A percentile compares a stretch with the other conserved stretches of the same genome.
phyloP scores from a whole-genome alignment of 208 protist genomes.

The Leishmania mexicana region DNA sequence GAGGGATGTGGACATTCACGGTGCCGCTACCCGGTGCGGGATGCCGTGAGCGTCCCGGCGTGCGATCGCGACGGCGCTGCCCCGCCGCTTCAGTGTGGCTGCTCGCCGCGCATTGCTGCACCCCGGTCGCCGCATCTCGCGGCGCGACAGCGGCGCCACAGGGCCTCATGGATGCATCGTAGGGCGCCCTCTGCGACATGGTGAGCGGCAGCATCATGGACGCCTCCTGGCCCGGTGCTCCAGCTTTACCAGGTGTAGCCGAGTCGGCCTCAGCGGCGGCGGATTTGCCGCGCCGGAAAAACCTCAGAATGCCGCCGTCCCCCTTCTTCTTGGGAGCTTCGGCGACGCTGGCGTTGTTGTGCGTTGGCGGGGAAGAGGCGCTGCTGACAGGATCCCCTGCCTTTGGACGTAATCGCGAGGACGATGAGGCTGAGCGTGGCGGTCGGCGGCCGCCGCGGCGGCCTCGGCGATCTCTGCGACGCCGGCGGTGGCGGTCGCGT shows the following conservation, averaged over 20 bases:
- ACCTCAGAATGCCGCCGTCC: slow-evolving; percentile 8
- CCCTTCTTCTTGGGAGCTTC: slow-evolving; percentile 16
- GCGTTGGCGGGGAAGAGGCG: not conserved
- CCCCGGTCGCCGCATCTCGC: slow-evolving; percentile 5
- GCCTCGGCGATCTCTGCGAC: slow-evolving; percentile 1
- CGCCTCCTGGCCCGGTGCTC: not conserved
- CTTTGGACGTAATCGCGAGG: not conserved
- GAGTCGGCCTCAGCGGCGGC: not conserved
- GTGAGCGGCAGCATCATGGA: not conserved
- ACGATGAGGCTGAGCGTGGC: not conserved
- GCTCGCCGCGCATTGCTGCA: not conserved
- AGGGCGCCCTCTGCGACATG: slow-evolving; percentile 20
- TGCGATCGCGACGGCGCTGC: slow-evolving; percentile 1
- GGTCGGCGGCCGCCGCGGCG: slow-evolving; percentile 10
- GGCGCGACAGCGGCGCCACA: not conserved
- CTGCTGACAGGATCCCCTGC: not conserved
- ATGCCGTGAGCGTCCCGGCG: not conserved
- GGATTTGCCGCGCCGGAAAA: slow-evolving; percentile 29
- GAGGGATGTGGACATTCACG: not conserved
- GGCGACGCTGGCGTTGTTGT: not conserved
- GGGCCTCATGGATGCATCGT: not conserved
- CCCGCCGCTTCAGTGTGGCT: not conserved
- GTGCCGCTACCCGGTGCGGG: not conserved
- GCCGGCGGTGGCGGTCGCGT: slow-evolving; percentile 7
- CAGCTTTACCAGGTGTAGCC: not conserved